A percentile compares a stretch with the other conserved stretches of the same genome.
These are phyloP conservation scores for Colletotrichum simmondsii DNA, from an alignment of 2,329 filamentous ascomycete species.

Conservation along the genomic window DNA sequence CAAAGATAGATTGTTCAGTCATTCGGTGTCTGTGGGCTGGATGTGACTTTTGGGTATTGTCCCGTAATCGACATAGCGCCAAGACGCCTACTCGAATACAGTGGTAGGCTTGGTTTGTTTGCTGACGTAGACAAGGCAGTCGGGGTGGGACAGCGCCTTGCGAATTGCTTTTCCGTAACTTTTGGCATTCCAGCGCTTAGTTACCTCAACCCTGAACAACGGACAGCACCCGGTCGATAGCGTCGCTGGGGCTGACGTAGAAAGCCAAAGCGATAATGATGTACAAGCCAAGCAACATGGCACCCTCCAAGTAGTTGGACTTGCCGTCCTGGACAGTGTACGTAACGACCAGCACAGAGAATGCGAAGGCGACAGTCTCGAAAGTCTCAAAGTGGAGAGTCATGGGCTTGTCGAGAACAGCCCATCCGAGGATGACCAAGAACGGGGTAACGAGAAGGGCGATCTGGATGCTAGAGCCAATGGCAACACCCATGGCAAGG, in stretches of 20 bases:
- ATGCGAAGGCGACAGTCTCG: conserved; percentile 81
- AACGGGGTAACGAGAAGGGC: conserved; percentile 84
- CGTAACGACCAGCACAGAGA: conserved; percentile 80
- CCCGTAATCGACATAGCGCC: neutral
- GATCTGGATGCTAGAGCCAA: conserved; percentile 86
- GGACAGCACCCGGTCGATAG: conserved; percentile 51
- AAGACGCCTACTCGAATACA: neutral
- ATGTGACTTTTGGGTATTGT: neutral
- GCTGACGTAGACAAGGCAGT: neutral
- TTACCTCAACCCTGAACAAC: conserved; percentile 17
- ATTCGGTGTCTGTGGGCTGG: neutral
- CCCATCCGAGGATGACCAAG: conserved; percentile 83
- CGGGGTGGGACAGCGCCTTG: neutral
- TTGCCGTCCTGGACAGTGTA: conserved; percentile 85
- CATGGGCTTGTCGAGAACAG: conserved; percentile 77
- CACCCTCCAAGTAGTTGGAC: conserved; percentile 86
- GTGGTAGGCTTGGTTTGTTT: neutral
- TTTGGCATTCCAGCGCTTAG: neutral
- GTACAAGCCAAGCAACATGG: conserved; percentile 71
- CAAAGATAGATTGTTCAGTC: conserved; percentile 5
- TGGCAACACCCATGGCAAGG: conserved; percentile 80
- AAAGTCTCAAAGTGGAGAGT: conserved; percentile 85
- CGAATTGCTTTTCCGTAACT: neutral
- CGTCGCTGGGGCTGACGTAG: conserved; percentile 63
- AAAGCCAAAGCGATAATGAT: conserved; percentile 71